Evolutionary conservation across 345 rosid species (phyloP).

Genomic region (Populus davidiana): DNA sequence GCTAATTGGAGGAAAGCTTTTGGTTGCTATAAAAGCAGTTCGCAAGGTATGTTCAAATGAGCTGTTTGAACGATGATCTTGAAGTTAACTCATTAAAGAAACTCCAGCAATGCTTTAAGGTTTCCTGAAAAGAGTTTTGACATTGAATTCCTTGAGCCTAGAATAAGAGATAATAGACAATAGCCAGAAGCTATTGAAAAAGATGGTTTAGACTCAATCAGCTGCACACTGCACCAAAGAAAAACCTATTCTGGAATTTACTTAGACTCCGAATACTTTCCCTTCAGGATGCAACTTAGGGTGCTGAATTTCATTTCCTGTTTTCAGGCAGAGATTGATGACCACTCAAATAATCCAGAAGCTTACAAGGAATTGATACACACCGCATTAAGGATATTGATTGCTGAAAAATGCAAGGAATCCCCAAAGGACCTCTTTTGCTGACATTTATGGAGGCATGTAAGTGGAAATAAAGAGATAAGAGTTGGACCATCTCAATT

Average conservation of each 20-base stretch:
- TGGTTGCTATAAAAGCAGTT: conserved; percentile 66
- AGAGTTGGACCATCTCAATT: not conserved
- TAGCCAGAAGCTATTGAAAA: no score
- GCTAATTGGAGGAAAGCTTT: conserved; percentile 65
- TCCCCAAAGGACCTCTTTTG: not conserved
- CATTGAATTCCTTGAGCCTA: no score
- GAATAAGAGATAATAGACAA: no score
- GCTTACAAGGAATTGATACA: conserved; percentile 79
- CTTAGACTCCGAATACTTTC: not conserved
- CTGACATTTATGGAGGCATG: not conserved
- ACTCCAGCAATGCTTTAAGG: no score
- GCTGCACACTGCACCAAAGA: not conserved
- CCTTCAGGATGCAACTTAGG: not conserved
- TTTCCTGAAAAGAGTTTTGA: no score
- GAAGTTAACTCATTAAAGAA: no score
- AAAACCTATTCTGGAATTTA: not conserved
- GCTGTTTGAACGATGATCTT: not conserved
- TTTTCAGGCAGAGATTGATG: conserved; percentile 66
- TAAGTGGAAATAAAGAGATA: not conserved
- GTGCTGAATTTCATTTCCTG: not conserved
- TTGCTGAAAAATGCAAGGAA: not conserved
- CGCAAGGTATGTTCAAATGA: conserved; percentile 59
- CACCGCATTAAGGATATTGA: conserved; percentile 41
- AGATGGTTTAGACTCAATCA: not conserved
- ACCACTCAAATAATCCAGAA: conserved; percentile 51